Evolutionary conservation across 192 early-diverging fungal genomes (phyloP).

Genomic region (Coemansia brasiliensis): DNA sequence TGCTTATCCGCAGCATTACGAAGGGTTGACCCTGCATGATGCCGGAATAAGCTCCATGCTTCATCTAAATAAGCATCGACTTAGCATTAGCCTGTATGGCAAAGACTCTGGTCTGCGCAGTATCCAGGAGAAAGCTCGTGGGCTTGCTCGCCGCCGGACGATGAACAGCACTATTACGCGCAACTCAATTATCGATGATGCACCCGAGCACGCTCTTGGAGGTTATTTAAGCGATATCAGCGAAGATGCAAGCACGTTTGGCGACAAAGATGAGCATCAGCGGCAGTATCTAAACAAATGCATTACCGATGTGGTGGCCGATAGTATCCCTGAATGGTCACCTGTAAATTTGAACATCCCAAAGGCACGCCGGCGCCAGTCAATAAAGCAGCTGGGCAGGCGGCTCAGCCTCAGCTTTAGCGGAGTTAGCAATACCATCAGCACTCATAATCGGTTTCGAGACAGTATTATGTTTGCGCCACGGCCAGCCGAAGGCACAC

Average conservation of each 20-base stretch:
- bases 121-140: not conserved
- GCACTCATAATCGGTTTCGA: no score
- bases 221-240: conserved; percentile 41
- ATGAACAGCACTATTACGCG: not conserved
- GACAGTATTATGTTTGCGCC: not conserved
- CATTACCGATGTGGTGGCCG: conserved; percentile 8
- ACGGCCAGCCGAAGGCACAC: not conserved
- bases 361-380: conserved; percentile 9
- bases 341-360: not conserved
- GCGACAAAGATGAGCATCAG: not conserved
- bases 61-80: not conserved
- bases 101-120: not conserved
- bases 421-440: no score
- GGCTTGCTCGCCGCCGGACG: conserved; percentile 5
- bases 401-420: conserved; percentile 22
- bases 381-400: conserved; percentile 25
- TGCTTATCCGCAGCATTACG: conserved; percentile 1
- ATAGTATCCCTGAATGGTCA: not conserved
- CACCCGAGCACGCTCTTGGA: not conserved
- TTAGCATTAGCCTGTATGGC: not conserved
- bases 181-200: not conserved
- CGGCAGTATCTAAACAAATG: conserved; percentile 30
- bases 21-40: not conserved
- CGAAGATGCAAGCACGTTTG: conserved; percentile 12
- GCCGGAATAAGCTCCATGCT: not conserved